Evolutionary conservation across 2,329 filamentous ascomycete genomes (phyloP).

Genomic region (Ambrosiella xylebori): DNA sequence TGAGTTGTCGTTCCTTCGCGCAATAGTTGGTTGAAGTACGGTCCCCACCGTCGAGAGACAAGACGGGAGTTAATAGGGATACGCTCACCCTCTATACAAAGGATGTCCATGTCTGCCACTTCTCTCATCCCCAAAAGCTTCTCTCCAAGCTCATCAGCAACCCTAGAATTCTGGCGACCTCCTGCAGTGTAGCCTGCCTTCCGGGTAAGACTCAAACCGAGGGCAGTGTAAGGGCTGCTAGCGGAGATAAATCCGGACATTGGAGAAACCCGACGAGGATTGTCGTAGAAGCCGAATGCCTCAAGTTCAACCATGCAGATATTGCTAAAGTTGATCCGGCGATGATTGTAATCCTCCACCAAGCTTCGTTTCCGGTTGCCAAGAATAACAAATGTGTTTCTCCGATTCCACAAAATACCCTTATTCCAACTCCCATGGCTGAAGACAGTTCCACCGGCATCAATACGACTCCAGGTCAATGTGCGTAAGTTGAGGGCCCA

Average conservation of each 20-base stretch:
- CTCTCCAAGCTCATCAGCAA: conserved; percentile 72
- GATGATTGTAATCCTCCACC: conserved; percentile 95
- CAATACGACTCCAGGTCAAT: conserved; percentile 86
- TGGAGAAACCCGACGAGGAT: conserved; percentile 62
- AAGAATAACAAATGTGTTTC: conserved; percentile 90
- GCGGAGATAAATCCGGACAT: conserved; percentile 73
- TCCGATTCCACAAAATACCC: conserved; percentile 78
- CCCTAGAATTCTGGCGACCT: conserved; percentile 56
- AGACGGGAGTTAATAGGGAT: conserved; percentile 89
- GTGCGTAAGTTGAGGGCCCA: conserved; percentile 86
- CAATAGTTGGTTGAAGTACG: conserved; percentile 84
- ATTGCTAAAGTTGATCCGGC: conserved; percentile 92
- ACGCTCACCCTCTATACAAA: conserved; percentile 77
- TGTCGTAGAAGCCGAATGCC: conserved; percentile 93
- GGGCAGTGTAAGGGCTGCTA: conserved; percentile 49
- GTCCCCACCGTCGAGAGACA: conserved; percentile 76
- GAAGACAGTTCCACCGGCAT: conserved; percentile 85
- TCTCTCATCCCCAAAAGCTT: conserved; percentile 66
- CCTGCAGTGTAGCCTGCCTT: conserved; percentile 52
- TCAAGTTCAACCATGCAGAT: conserved; percentile 94
- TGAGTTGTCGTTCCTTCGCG: conserved; percentile 56
- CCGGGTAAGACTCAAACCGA: conserved; percentile 36
- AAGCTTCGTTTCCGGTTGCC: conserved; percentile 85
- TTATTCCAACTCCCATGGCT: conserved; percentile 97
- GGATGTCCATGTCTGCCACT: conserved; percentile 88